Evolutionary conservation across 805 yeast species (phyloP), one percentile per base, ranked within the genome.

Genomic region (Candida odintsovae): DNA sequence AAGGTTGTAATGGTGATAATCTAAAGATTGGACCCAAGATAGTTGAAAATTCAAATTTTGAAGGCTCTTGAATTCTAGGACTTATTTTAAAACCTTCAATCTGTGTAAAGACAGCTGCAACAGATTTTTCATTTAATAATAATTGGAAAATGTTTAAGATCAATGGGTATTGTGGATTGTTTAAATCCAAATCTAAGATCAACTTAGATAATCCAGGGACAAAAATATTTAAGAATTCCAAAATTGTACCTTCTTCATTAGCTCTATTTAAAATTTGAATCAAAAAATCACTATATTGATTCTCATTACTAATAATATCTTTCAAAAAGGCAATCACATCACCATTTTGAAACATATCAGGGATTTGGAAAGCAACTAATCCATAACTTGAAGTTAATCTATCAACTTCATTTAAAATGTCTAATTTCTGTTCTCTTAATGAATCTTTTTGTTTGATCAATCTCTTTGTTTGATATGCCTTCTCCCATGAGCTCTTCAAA

Each of bases 21-120:
- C 82, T 71, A 45, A 88, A 74, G 26, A 89, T 70, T 8, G 95
- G 85, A 3, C 97, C 98, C 45, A 92, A 66, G 16, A 87, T 64
- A 0, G 96, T 78, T 21, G 71, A 69, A 15, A 68, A 67, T 57
- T 86, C 95, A 56, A 76, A 76, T 40, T 75, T 72, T 16, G 74
- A 64, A 1, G 84, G 78, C 11, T 75, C 66, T 2, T 63, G 52
- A 42, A 70, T 65, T 8, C 48, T 25, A 13, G 72, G 71, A 1
- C 73, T 68, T 9, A 77, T 71, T 56, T 66, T 65, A 59, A 84
- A 83, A 1, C 73, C 73, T 41, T 79, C 77, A 37, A 82, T 67
- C 52, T 77, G 68, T 2, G 88, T 72, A 50, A 89, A 74, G 1
- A 72, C 59, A 0, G 78, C 67, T 1, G 94, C 86, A 19, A 86